phyloP scores from a whole-genome alignment of 2,329 filamentous ascomycete genomes.

The Alternaria sp. region DNA sequence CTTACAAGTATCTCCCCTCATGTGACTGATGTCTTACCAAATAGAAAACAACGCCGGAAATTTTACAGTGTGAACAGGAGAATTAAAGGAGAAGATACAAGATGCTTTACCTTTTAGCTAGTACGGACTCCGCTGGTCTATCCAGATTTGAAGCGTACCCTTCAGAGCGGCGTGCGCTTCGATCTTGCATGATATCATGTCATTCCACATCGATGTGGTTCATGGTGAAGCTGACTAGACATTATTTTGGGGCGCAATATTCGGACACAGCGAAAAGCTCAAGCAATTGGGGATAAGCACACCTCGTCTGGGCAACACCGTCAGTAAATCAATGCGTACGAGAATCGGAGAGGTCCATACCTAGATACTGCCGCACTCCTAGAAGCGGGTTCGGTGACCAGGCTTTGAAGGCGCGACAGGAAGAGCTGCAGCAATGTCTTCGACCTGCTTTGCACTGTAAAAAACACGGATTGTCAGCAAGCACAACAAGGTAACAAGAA shows the following conservation, averaged over 20 bases:
- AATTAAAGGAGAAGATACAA: neutral
- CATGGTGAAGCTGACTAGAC: conserved; percentile 8
- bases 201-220: neutral
- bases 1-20: neutral
- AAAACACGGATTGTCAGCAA: conserved; percentile 18
- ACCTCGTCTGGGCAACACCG: conserved; percentile 14
- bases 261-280: conserved; percentile 6
- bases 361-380: conserved; percentile 18
- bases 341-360: conserved; percentile 5
- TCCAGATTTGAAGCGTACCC: neutral
- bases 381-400: conserved; percentile 27
- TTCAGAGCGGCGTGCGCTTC: neutral
- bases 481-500: conserved; percentile 23
- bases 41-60: conserved; percentile 1
- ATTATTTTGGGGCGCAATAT: conserved; percentile 15
- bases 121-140: neutral
- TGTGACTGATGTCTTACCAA: neutral
- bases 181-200: neutral
- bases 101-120: conserved; percentile 13
- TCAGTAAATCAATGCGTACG: conserved; percentile 3
- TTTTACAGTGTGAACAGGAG: conserved; percentile 9
- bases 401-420: conserved; percentile 18
- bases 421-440: conserved; percentile 14
- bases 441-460: conserved; percentile 26
- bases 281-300: conserved; percentile 11